These are phyloP conservation scores for Protea cynaroides DNA, from an alignment of 164 flowering plant species.

Conservation along the genomic window DNA sequence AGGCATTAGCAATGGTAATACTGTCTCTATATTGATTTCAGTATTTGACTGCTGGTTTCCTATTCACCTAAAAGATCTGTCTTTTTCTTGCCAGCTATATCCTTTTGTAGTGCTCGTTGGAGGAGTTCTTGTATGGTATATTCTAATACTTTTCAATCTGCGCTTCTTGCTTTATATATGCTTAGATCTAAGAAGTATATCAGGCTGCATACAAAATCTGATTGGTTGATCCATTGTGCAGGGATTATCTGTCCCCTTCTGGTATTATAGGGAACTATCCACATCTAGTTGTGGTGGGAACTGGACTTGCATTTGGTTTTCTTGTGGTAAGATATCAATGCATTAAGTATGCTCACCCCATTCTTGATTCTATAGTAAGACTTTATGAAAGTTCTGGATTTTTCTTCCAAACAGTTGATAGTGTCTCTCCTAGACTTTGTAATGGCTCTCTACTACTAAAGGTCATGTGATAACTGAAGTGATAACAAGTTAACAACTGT, in stretches of 20 bases:
- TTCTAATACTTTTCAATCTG: constrained; percentile 4
- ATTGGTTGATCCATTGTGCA: constrained; percentile 27
- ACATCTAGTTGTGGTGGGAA: constrained; percentile 73
- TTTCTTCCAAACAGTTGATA: too few species aligned
- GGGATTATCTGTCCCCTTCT: constrained; percentile 88
- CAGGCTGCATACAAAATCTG: not conserved
- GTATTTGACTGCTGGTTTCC: too few species aligned
- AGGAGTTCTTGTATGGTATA: constrained; percentile 78
- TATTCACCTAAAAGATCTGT: too few species aligned
- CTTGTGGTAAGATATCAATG: constrained; percentile 70
- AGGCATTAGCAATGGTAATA: constrained; percentile 86
- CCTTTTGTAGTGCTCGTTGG: constrained; percentile 55
- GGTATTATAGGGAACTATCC: constrained; percentile 73
- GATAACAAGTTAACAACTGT: too few species aligned
- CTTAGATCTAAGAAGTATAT: not conserved
- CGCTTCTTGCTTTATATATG: not conserved
- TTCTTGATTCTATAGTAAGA: too few species aligned
- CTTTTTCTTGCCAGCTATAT: too few species aligned
- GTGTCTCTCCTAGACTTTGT: too few species aligned
- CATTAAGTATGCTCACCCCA: not conserved
- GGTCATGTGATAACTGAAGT: too few species aligned
- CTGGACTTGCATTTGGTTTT: constrained; percentile 94
- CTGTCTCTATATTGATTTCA: not conserved
- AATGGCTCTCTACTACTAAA: too few species aligned
- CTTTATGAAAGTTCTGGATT: too few species aligned